These are phyloP conservation scores for Eimeria maxima DNA, from an alignment of 169 alveolate genomes.

Conservation along the genomic window DNA sequence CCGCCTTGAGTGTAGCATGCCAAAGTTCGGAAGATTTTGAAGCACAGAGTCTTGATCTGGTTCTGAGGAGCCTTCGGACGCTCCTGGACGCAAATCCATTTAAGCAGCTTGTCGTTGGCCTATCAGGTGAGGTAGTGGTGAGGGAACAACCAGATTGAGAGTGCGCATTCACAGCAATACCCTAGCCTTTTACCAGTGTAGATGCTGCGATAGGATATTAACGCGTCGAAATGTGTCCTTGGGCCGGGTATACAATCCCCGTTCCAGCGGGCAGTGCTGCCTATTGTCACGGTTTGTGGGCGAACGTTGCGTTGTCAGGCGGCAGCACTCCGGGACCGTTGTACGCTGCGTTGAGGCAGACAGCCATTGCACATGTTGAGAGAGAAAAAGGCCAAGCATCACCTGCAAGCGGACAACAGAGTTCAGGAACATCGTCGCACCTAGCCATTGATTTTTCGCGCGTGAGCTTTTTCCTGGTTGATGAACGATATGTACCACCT, in stretches of 20 bases:
- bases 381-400: background rate
- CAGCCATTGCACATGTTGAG: slow-evolving; percentile 33
- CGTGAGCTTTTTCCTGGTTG: slow-evolving; percentile 82
- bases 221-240: background rate
- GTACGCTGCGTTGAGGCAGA: slow-evolving; percentile 78
- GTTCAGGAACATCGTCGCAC: background rate
- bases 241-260: background rate
- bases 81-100: slow-evolving; percentile 54
- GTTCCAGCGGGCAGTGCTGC: background rate
- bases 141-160: background rate
- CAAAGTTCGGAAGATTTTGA: slow-evolving; percentile 66
- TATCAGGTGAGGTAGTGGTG: slow-evolving; percentile 50
- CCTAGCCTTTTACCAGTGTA: background rate
- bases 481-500: slow-evolving; percentile 84
- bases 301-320: slow-evolving; percentile 22
- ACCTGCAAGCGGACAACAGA: background rate
- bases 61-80: slow-evolving; percentile 52
- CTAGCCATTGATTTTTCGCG: slow-evolving; percentile 73
- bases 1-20: slow-evolving; percentile 60
- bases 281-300: background rate
- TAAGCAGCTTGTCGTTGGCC: slow-evolving; percentile 60
- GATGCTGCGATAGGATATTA: background rate
- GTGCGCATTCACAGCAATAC: background rate
- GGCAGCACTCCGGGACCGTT: slow-evolving; percentile 81
- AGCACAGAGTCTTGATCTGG: slow-evolving; percentile 72